Evolutionary conservation across 352 stramenopile species (phyloP), one percentile per base, ranked within the genome.

Genomic region (Elongisporangium anandrum): DNA sequence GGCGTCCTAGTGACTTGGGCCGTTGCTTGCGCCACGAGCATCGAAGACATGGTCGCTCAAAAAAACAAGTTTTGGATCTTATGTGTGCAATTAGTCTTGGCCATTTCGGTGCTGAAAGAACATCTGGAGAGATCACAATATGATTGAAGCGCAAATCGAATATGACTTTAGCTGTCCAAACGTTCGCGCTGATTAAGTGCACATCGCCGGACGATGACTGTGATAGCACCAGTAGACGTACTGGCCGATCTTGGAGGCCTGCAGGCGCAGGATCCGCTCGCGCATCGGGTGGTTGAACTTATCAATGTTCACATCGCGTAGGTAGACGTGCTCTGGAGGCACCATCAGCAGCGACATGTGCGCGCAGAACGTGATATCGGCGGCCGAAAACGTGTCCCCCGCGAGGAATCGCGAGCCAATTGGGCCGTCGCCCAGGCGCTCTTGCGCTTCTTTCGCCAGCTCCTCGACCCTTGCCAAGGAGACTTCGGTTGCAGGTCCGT

Each of bases 161-260:
- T n/a, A n/a, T n/a, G n/a, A n/a, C n/a, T n/a, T n/a, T n/a, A n/a
- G n/a, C n/a, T n/a, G n/a, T n/a, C n/a, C n/a, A n/a, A n/a, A n/a
- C n/a, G n/a, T n/a, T n/a, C n/a, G n/a, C n/a, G n/a, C n/a, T n/a
- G 67, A 50, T 16, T 49, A 52, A 19, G 38, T 54, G 26, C 52
- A 17, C 50, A 58, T 59, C 22, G 20, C 15, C 3, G 75, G 73
- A 16, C 75, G 77, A 17, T 73, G 70, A 64, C 82, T 63, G 62
- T 69, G 61, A 66, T 85, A 87, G 68, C 77, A 84, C 73, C 73
- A 85, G 13, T 67, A 60, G 26, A 84, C 75, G 22, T 72, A 82
- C 53, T 79, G 56, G 6, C 59, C 77, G 17, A 70, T 65, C 56
- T 79, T 81, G 24, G 75, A 84, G 16, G 24, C 26, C 23, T 64